Base-by-base conservation (phyloP, 495 filamentous ascomycete genomes). In the Monascus purpureus region DNA sequence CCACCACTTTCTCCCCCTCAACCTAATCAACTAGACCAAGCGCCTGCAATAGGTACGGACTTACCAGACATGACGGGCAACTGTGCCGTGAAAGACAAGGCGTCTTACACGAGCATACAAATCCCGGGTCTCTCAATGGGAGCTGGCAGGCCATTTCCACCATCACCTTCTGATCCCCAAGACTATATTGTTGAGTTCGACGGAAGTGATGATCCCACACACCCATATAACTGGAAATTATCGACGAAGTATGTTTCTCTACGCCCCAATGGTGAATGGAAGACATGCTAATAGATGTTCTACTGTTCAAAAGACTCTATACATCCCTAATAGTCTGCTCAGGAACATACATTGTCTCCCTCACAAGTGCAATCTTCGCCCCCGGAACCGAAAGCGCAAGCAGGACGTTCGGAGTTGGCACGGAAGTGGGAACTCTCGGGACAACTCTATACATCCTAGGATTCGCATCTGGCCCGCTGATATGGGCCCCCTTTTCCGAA, bases 401-500 rank as follows among this genome's bases (percentile, higher is more conserved):
- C 8, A 34, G 45, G 2, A 32, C 66, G 30, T 72, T 67, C 40
- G 11, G 40, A 32, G 63, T 70, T 1, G 47, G 52, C 31, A 38
- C n/a, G 0, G 59, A 67, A 42, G 57, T 65, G 0, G 48, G 64
- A 8, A 52, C 53, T 0, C 49, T 74, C 2, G 70, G 67, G 4
- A 63, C 65, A 4, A 53, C 55, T 2, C 50, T 73, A 5, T 70
- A 65, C 34, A 47, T 68, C 6, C 29, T 64, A n/a, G 67, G 68
- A 29, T 68, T 67, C 38, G 61, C 57, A 1, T 26, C 61, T 15
- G 65, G 67, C 0, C 66, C 65, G 3, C 33, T 67, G 27, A 47
- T 70, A 19, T 72, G 65, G 67, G 69, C 65, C 17, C 72, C 72
- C 3, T 40, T 72, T 27, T 67, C 58, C 13, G 72, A 77, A 41